Evolutionary conservation across 257 asterid species (phyloP).

Genomic region (Solanum chiquidenum): DNA sequence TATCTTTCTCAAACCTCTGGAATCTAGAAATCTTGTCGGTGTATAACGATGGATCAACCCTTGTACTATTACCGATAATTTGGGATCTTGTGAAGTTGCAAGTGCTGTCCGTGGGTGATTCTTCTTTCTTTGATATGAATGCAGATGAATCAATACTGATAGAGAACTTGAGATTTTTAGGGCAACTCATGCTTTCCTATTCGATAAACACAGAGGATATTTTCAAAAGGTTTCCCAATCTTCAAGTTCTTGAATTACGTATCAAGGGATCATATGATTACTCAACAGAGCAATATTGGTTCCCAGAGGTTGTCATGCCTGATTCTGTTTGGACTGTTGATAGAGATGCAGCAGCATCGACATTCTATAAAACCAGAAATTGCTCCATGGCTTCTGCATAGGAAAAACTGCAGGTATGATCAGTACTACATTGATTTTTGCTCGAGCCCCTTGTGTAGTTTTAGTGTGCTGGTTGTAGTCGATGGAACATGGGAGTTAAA

Average conservation of each 20-base stretch:
- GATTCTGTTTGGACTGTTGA: too few relatives aligned
- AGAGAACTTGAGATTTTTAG: neutral
- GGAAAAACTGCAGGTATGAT: too few relatives aligned
- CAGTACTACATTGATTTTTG: too few relatives aligned
- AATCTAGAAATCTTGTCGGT: neutral
- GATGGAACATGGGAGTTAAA: too few relatives aligned
- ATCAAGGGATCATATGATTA: neutral
- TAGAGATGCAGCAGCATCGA: too few relatives aligned
- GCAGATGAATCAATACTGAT: neutral
- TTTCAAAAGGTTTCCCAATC: neutral
- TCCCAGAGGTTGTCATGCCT: too few relatives aligned
- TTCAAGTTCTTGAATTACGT: neutral
- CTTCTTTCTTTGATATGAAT: neutral
- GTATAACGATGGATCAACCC: neutral
- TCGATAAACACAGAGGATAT: neutral
- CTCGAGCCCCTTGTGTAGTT: too few relatives aligned
- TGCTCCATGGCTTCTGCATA: too few relatives aligned
- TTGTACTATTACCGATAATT: neutral
- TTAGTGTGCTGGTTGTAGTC: too few relatives aligned
- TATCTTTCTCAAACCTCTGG: too few relatives aligned
- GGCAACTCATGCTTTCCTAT: neutral
- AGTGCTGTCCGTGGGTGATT: too few relatives aligned
- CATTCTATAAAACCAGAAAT: too few relatives aligned
- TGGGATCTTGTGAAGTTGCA: neutral
- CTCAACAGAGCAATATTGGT: neutral